Percentiles rank a stretch among this genome's conserved stretches.
Evolutionary conservation across 2,329 filamentous ascomycete species (phyloP).

Genomic region (Trichoderma koningiopsis): DNA sequence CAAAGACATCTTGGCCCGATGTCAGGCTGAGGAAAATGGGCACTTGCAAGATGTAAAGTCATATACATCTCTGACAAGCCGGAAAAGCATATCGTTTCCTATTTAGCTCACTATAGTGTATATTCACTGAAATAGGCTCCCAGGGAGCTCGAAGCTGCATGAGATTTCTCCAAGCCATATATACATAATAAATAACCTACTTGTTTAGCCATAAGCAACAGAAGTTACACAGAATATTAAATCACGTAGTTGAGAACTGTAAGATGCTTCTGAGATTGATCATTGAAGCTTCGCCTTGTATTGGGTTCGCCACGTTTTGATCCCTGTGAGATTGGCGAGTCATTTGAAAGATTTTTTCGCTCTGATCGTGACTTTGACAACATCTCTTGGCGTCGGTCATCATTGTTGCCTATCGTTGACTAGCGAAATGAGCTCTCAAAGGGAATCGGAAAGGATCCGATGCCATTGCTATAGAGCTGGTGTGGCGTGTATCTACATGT

Average conservation of each 20-base stretch:
- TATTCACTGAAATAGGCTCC: not conserved
- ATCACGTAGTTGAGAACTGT: not conserved
- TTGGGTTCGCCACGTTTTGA: not conserved
- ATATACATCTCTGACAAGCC: not conserved
- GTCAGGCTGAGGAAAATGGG: not conserved
- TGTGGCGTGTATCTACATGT: not conserved
- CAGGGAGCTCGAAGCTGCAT: not conserved
- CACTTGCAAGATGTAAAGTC: not conserved
- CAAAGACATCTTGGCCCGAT: not conserved
- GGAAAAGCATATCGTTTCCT: not conserved
- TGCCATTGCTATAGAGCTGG: not conserved
- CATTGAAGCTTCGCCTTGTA: not conserved
- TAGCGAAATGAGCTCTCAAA: not conserved
- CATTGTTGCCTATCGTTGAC: not conserved
- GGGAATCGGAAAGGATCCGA: not conserved
- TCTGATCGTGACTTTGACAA: not conserved
- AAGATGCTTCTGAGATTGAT: not conserved
- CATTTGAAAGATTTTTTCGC: not conserved
- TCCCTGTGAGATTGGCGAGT: not conserved
- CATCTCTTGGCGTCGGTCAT: not conserved
- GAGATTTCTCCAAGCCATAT: not conserved
- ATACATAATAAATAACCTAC: not conserved
- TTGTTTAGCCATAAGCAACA: not conserved
- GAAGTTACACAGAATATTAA: not conserved
- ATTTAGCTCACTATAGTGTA: not conserved